Base-by-base conservation (phyloP, 2,329 filamentous ascomycete genomes). In the Periglandula ipomoeae region DNA sequence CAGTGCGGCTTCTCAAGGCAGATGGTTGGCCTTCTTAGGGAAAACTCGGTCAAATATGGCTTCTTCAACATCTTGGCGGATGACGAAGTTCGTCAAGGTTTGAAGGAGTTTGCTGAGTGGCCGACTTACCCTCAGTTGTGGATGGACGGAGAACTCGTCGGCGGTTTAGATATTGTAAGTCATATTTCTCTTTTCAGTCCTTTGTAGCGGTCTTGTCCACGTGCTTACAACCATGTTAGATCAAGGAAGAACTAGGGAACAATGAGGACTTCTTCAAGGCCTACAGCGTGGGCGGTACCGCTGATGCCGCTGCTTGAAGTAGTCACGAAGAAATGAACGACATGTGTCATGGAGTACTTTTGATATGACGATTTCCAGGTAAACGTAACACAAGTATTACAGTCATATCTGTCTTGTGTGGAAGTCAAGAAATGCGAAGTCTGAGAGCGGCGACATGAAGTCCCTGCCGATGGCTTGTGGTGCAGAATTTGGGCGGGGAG, bases 31-130 rank as follows among this genome's bases (percentile, higher is more conserved):
- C 79, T 98, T 42, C 70, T 98, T 59, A 80, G 93, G 46, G 91
- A 97, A 70, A 84, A 89, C 63, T 85, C 85, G 44, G 86, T 98
- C 52, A 89, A 95, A 65, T 98, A 97, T 66, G 93, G 93, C 19
- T 98, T 98, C 75, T 98, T 98, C 75, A 97, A 98, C 65, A 98
- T 98, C 55, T 70, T 98, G 59, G 93, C 93, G 54, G 93, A 98
- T 65, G 91, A 98, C 61, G 91, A 97, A 67, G 93, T 98, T 43
- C 79, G 93, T 52, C 91, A 97, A 70, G 93, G 93, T 1, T 71
- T 98, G 61, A 98, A 98, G 76, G 88, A 93, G 70, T 97, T 83
- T 65, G 89, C 89, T n/a, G 93, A 97, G 53, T 98, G 93, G 93
- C 93, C 93, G 9, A 98, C 93, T 0, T 98, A 89, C 69, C 93